Evolutionary conservation across 225 moss, liverwort and hornwort species (phyloP), one percentile per base, ranked within the genome.

Genomic region (Physcomitrium patens): DNA sequence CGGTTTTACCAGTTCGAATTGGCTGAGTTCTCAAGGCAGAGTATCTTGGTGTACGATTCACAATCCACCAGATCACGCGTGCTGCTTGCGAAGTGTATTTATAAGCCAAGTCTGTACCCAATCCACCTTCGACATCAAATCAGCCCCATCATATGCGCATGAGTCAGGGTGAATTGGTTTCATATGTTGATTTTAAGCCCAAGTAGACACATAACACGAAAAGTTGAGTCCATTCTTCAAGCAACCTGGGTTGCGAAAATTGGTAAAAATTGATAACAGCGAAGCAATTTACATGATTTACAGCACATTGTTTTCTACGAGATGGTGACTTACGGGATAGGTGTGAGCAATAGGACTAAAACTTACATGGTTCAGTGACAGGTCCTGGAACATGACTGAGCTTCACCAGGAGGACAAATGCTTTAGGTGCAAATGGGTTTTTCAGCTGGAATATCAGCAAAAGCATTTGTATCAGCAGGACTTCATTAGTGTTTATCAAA

Each of bases 331-430:
- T 56, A 41, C 23, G 65, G 28, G 10, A 51, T 14, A 57, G 57
- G 54, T 61, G 23, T 67, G 57, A 78, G 67, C 69, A 24, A 9
- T 53, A 42, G 44, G 8, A 56, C 70, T 71, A 19, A 77, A 16
- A 56, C 55, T 43, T 75, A 12, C 14, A 74, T 71, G 28, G 61
- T 74, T 60, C 10, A 46, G 50, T 78, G 49, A 20, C 80, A 84
- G 84, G 71, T 23, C 63, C 22, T 80, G 60, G 65, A 54, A 62
- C 61, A 45, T 49, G 49, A 56, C 56, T 46, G 42, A 62, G 47
- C 69, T 74, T 70, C 66, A 70, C 48, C 67, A 67, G 62, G 67
- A 74, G 63, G 37, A 49, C 53, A 61, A 67, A 20, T 47, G 60
- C 61, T 60, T 55, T 20, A 59, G 37, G 37, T 15, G 20, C 71